These are phyloP conservation scores for Rutstroemia sp. DNA, from an alignment of 2,329 filamentous ascomycete genomes.

Conservation along the genomic window DNA sequence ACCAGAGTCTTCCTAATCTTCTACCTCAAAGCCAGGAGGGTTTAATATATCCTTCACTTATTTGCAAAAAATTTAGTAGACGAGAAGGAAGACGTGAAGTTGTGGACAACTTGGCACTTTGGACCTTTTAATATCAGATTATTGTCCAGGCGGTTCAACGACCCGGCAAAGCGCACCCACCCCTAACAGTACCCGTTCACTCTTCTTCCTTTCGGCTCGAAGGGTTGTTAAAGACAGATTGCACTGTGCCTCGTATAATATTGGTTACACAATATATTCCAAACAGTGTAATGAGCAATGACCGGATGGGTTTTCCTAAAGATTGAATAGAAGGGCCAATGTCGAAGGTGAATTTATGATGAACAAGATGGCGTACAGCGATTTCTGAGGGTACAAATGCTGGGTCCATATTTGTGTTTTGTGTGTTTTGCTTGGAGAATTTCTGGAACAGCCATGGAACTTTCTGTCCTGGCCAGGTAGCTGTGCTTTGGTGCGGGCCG, in stretches of 20 bases:
- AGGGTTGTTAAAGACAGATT: slow-evolving; percentile 25
- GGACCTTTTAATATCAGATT: too few relatives aligned
- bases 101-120: slow-evolving; percentile 1
- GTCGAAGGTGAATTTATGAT: slow-evolving; percentile 44
- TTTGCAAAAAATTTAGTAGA: background rate
- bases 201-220: background rate
- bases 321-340: slow-evolving; percentile 40
- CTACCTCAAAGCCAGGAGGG: slow-evolving; percentile 1
- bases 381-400: slow-evolving; percentile 35
- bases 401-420: slow-evolving; percentile 19
- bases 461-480: background rate
- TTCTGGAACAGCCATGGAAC: background rate
- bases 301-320: slow-evolving; percentile 43
- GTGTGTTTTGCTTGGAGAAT: background rate
- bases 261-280: slow-evolving; percentile 31
- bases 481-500: background rate
- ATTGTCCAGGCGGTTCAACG: too few relatives aligned
- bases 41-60: background rate
- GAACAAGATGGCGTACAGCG: slow-evolving; percentile 38
- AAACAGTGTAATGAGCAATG: slow-evolving; percentile 41
- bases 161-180: too few relatives aligned
- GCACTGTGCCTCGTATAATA: slow-evolving; percentile 31
- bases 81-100: background rate
- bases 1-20: slow-evolving; percentile 1
- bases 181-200: background rate